A percentile compares a stretch with the other conserved stretches of the same genome.
phyloP scores from a whole-genome alignment of 2,329 filamentous ascomycete species.

The Corinectria fuckeliana region DNA sequence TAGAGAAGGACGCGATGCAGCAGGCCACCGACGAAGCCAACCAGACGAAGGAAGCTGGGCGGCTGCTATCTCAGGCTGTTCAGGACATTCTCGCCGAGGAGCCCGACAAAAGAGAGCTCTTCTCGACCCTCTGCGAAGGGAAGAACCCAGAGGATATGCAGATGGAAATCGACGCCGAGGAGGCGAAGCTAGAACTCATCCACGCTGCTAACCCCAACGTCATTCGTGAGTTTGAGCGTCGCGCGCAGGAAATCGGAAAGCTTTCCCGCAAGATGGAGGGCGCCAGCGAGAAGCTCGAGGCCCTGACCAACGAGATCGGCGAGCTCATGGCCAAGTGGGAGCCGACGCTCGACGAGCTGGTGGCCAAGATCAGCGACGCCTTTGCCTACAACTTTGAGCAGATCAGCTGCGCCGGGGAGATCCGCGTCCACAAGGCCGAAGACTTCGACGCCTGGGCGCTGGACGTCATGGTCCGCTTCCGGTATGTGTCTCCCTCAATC shows the following conservation, averaged over 20 bases:
- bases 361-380: constrained; percentile 83
- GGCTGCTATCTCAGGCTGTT: constrained; percentile 44
- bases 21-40: constrained; percentile 49
- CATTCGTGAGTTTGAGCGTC: constrained; percentile 78
- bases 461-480: constrained; percentile 93
- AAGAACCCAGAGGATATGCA: constrained; percentile 70
- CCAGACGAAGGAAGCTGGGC: constrained; percentile 43
- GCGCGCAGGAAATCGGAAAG: constrained; percentile 72
- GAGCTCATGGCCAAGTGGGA: constrained; percentile 80
- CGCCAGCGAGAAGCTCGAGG: constrained; percentile 60
- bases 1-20: constrained; percentile 47
- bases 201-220: constrained; percentile 78
- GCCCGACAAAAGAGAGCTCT: constrained; percentile 48
- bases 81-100: constrained; percentile 48
- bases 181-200: constrained; percentile 79
- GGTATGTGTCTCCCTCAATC: constrained; percentile 58
- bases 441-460: constrained; percentile 96
- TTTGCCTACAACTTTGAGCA: constrained; percentile 94
- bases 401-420: constrained; percentile 93
- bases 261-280: constrained; percentile 64
- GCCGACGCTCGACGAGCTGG: constrained; percentile 77
- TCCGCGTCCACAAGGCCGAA: constrained; percentile 84
- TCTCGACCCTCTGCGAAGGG: constrained; percentile 52
- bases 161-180: constrained; percentile 75
- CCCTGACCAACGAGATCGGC: constrained; percentile 64